Base-by-base conservation (phyloP, 1,284 basidiomycete genomes). In the Coniferiporia weirii region DNA sequence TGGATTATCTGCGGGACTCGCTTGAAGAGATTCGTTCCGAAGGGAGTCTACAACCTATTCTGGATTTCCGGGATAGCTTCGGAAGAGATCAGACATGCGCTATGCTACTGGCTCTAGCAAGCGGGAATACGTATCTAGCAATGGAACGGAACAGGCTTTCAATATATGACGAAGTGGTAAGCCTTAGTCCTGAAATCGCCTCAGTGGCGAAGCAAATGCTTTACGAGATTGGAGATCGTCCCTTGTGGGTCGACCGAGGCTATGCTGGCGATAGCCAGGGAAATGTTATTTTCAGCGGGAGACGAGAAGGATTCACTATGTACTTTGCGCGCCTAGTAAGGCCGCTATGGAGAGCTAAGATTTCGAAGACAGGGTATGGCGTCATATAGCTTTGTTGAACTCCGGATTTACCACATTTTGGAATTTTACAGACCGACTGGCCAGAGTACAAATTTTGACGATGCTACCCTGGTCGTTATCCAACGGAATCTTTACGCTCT, bases 71-170 rank as follows among this genome's bases (percentile, higher is more conserved):
- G 57, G 85, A 90, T 64, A 94, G 91, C 67, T 95, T 89, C 71
- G 92, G 93, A 48, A 82, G 89, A 53, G 89, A 93, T 69, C 91
- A 97, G 69, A 89, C 91, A 1, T 95, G 93, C 67, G 88, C 92
- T 12, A 95, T 96, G 87, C 82, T 94, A n/a, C 79, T 97, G 12
- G 89, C 85, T 13, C 82, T 82, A 57, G 86, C 89, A 1, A 81
- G 85, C 64, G 89, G 89, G 35, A 91, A 90, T 66, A 85, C 84
- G 0, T 91, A 86, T 72, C 70, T 90, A 58, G 83, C 63, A 70
- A 75, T 27, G 71, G 73, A 35, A 80, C 83, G 55, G 73, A 75
- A 55, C n/a, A 56, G 49, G 19, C 48, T 51, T 20, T 71, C 77
- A 20, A 69, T 74, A n/a, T 66, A 77, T 19, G 81, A 80, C 19